Base-by-base conservation (phyloP, 2,329 filamentous ascomycete species). In the Rhynchosporium secalis region DNA sequence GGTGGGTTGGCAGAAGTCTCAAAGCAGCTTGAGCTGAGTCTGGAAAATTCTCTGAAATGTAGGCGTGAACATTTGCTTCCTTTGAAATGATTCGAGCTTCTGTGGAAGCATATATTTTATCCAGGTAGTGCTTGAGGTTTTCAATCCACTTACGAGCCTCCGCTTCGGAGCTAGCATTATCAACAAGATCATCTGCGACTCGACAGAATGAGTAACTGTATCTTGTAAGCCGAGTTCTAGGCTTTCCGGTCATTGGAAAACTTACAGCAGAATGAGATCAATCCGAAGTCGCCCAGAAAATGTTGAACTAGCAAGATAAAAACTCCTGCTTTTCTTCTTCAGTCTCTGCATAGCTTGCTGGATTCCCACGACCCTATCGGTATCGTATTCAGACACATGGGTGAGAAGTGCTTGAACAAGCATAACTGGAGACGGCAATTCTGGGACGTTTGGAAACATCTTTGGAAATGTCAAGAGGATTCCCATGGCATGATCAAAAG, bases 141-240 rank as follows among this genome's bases (percentile, higher is more conserved):
- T 75, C 71, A 51, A 90, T 83, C 82, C 86, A 89, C 8, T 75
- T 68, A 31, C 76, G 75, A 5, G 86, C 85, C 67, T 87, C 83
- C 0, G 76, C 70, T 0, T 77, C 72, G 1, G 78, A 79, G 1
- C 75, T 68, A 0, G 88, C 83, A 63, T 90, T 82, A 67, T 92
- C 89, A 8, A 92, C 82, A 4, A 92, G 77, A 69, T 92, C 88
- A 71, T 92, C 89, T 1, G 87, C 87, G 9, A 90, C 83, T 10
- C 89, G 81, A 68, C 89, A 92, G 71, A 90, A 91, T 0, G 87
- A 89, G 71, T 91, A 91, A 3, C 82, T 84, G 47, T 28, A n/a
- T 2, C 12, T 4, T 55, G 73, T 43, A 73, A 29, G 10, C 36
- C 3, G n/a, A 20, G 20, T 33, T 33, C 20, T 20, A 20, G 36